Evolutionary conservation across 192 early-diverging fungal species (phyloP), one percentile per base, ranked within the genome.

Genomic region (Rhizophagus prolifer): DNA sequence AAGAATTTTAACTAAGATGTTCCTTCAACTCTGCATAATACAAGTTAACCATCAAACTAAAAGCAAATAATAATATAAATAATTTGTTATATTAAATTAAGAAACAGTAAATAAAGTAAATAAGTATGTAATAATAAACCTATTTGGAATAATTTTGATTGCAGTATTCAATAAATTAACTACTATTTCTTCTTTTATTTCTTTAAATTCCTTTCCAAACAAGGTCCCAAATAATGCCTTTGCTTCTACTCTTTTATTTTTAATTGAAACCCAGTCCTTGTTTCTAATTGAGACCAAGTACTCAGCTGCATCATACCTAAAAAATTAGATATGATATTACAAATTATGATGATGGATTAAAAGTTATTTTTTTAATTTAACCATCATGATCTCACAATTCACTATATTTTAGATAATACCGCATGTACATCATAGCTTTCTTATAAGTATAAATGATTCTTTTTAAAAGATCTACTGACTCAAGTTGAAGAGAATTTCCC

Each of bases 401-500:
- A 92, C 97, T 95, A 97, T 16, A 98, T 81, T 79, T 97, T 95
- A 0, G 96, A 72, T 92, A 97, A 67, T 91, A 91, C 62, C 95
- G 81, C 76, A 98, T 85, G 47, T 87, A 91, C 80, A 95, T 83
- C 69, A 97, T 88, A 8, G 94, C 92, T 71, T 94, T 94, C 74
- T 92, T 92, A 80, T 96, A 99, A 0, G 92, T 93, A 83, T 92
- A 95, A 2, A 89, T 81, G 0, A 98, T 91, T 14, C 97, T 88
- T 47, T 88, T 83, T 9, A 88, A 81, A 21, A 96, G 70, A 5
- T 75, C 77, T 0, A 81, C 71, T 0, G 72, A 58, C 54, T 92
- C 93, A 38, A 97, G 78, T 21, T 86, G 86, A 47, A 99, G 81
- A 23, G 97, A 96, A 77, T 99, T 80, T 99, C 97, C 97, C 97